Evolutionary conservation across 345 rosid genomes (phyloP).

Genomic region (Noccaea caerulescens): DNA sequence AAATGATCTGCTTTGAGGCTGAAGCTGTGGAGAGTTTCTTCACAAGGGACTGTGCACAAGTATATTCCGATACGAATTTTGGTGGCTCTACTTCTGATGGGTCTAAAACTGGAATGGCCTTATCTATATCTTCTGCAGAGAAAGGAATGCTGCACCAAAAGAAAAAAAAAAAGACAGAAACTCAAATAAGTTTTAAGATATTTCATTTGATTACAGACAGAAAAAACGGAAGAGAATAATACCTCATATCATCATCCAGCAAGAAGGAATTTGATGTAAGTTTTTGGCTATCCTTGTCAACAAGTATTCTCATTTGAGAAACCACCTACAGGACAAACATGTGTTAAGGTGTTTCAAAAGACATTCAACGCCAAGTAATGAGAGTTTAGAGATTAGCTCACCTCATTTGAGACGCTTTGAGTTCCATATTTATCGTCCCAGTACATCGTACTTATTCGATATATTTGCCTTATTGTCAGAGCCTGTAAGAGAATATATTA

Average conservation of each 20-base stretch:
- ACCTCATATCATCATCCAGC: slow-evolving; percentile 97
- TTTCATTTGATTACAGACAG: not conserved
- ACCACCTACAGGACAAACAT: slow-evolving; percentile 64
- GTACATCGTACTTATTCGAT: slow-evolving; percentile 98
- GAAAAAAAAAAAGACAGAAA: not conserved
- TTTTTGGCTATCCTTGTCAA: slow-evolving; percentile 84
- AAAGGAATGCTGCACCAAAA: slow-evolving; percentile 80
- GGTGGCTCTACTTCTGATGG: slow-evolving; percentile 72
- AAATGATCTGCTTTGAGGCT: slow-evolving; percentile 33
- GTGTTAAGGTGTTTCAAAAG: slow-evolving; percentile 15
- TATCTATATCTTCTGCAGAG: slow-evolving; percentile 93
- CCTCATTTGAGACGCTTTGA: slow-evolving; percentile 94
- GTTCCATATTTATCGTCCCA: slow-evolving; percentile 99
- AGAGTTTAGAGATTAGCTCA: slow-evolving; percentile 44
- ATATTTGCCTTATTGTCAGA: slow-evolving; percentile 91
- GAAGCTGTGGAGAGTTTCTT: slow-evolving; percentile 32
- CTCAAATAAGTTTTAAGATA: slow-evolving; percentile 3
- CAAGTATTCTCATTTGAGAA: slow-evolving; percentile 79
- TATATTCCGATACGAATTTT: slow-evolving; percentile 57
- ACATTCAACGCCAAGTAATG: not conserved
- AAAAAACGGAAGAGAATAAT: slow-evolving; percentile 30
- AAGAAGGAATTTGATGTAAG: slow-evolving; percentile 85
- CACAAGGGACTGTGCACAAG: slow-evolving; percentile 68
- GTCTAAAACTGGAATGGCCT: slow-evolving; percentile 81
- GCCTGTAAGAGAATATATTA: slow-evolving; percentile 52